phyloP scores from a whole-genome alignment of 495 filamentous ascomycete genomes.

The Tuber brumale region DNA sequence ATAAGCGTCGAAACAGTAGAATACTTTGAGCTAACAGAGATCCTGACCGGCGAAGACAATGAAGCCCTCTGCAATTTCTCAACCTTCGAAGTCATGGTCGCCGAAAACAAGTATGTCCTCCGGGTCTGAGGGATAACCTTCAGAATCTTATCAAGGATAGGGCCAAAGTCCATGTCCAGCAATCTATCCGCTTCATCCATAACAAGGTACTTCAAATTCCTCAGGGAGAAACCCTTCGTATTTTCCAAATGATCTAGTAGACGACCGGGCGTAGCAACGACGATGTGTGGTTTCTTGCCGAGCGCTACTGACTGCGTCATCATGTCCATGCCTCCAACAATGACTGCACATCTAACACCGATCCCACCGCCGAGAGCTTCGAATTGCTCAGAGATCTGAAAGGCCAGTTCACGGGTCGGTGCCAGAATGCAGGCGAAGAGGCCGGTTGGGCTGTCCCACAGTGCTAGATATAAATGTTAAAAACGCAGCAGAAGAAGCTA shows the following conservation, averaged over 20 bases:
- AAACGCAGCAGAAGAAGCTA: constrained; percentile 3
- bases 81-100: constrained; percentile 87
- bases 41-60: constrained; percentile 66
- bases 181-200: constrained; percentile 94
- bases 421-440: constrained; percentile 77
- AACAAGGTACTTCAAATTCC: constrained; percentile 72
- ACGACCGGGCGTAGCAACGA: constrained; percentile 84
- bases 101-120: constrained; percentile 83
- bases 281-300: constrained; percentile 82
- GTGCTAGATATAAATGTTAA: constrained; percentile 42
- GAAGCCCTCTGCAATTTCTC: constrained; percentile 85
- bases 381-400: constrained; percentile 78
- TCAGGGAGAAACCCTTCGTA: constrained; percentile 86
- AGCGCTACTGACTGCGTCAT: constrained; percentile 80
- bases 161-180: constrained; percentile 90
- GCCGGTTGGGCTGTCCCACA: constrained; percentile 74
- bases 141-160: constrained; percentile 84
- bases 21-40: constrained; percentile 72
- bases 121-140: constrained; percentile 78
- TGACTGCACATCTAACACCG: constrained; percentile 64
- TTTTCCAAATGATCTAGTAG: constrained; percentile 92
- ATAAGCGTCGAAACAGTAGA: constrained; percentile 80
- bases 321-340: constrained; percentile 95
- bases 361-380: constrained; percentile 80
- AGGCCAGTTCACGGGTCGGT: constrained; percentile 85